Evolutionary conservation across 1,139 yeast species (phyloP), one percentile per base, ranked within the genome.

Genomic region (Candida freyschussii): DNA sequence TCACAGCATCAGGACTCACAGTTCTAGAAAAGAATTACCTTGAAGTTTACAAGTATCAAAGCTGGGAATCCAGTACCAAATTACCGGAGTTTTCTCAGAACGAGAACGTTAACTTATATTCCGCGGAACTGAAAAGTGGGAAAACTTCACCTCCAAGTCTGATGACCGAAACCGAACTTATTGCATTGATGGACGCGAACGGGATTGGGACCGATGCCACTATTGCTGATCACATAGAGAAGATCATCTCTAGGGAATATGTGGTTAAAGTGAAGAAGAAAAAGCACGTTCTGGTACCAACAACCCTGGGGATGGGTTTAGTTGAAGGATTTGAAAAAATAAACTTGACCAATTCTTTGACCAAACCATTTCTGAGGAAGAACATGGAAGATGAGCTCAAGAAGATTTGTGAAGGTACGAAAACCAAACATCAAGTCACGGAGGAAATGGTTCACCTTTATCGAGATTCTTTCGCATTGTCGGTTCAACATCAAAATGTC

Each of bases 191-290:
- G 99, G 98, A 93, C 61, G 85, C 77, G 6, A 93, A 93, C 59
- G 97, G 97, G 0, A 93, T 93, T 30, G 99, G 99, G 1, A 93
- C 99, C 0, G 99, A 93, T 63, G 98, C 99, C 1, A 93, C 99
- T 0, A 93, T 93, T 62, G 98, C 98, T 0, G 98, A 91, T 27
- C 99, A 93, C 57, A 91, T 93, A 23, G 89, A 83, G 40, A 89
- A 84, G 52, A 78, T 93, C 28, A 61, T 72, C 17, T 56, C 57
- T 9, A 61, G 98, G 34, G 75, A 77, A 20, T 93, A 89, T 51
- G 75, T 84, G 3, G 60, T 62, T 12, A 78, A 79, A 45, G 55
- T 49, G 4, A 69, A 69, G 34, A 46, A 65, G 20, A 56, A 59
- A 26, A 56, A 52, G 45, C 72, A 61, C 37, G 62, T 60, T 42